Evolutionary conservation across 768 basidiomycete genomes (phyloP), one percentile per base, ranked within the genome.

Genomic region (Boletus reticuloceps): DNA sequence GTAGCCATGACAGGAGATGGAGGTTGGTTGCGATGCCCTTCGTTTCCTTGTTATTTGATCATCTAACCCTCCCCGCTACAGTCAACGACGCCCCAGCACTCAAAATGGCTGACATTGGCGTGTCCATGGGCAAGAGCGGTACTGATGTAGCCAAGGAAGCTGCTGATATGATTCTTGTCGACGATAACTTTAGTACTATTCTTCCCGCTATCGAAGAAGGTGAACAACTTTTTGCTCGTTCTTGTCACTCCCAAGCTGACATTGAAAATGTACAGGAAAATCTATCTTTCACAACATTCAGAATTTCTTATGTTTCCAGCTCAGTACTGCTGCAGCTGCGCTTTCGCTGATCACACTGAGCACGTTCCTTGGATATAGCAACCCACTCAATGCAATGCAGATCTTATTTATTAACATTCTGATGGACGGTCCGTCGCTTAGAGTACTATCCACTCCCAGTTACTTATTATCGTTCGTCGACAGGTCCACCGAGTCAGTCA

Each of bases 281-380:
- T 91, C 93, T 4, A 98, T 98, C 64, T 98, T 98, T 72, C 93
- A 98, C 74, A 98, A 98, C 65, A 96, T 98, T 66, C 96, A 98
- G 70, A 97, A 97, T 71, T 98, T 98, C 79, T 75, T 98, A 53
- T 84, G 91, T 40, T 98, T 98, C 82, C 95, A 98, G 71, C 83
- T 98, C 17, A 95, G 93, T 63, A 98, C 96, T 3, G 96, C 96
- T n/a, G 92, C 93, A 4, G 94, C 96, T 20, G 94, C 95, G 4
- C 76, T 98, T 60, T 87, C 91, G n/a, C 78, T 98, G 61, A 98
- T 98, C 74, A 95, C 95, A 2, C 77, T 98, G 53, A 93, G 91
- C 69, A 98, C 95, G 20, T 79, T 94, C 69, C 84, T 98, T 63
- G 85, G 89, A 14, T 78, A 97, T 34, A 86, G 85, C 64, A 98